These are phyloP conservation scores for Clonostachys chloroleuca DNA, from an alignment of 2,329 filamentous ascomycete genomes.

Conservation along the genomic window DNA sequence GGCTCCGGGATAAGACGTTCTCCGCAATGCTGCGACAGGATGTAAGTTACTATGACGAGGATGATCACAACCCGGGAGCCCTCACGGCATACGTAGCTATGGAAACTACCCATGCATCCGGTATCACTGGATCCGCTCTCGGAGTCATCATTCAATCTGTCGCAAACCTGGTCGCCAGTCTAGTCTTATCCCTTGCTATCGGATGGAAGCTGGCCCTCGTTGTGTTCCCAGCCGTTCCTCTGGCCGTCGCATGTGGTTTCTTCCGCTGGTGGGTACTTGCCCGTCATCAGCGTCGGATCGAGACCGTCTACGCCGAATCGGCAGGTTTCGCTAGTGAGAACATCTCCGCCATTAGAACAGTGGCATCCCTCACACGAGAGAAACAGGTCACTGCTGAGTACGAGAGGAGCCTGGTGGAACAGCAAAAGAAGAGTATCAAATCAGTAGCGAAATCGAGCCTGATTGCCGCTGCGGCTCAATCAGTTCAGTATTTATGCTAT, in stretches of 20 bases:
- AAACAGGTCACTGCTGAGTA: constrained; percentile 73
- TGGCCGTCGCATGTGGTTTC: constrained; percentile 76
- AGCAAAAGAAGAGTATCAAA: constrained; percentile 63
- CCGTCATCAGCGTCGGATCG: constrained; percentile 73
- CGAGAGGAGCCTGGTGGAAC: constrained; percentile 57
- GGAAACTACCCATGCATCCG: constrained; percentile 83
- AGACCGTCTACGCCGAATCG: constrained; percentile 73
- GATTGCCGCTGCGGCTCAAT: constrained; percentile 83
- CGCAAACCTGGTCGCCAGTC: constrained; percentile 74
- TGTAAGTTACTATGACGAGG: constrained; percentile 84
- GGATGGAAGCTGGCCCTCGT: constrained; percentile 88
- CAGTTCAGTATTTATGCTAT: constrained; percentile 75
- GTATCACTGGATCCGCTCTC: constrained; percentile 81
- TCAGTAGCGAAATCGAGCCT: constrained; percentile 73
- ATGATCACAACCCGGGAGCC: constrained; percentile 84
- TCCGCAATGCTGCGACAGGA: constrained; percentile 87
- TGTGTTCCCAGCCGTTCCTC: constrained; percentile 72
- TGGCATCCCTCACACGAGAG: constrained; percentile 86
- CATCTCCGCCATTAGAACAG: constrained; percentile 88
- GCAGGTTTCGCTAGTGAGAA: constrained; percentile 90
- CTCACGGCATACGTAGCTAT: constrained; percentile 86
- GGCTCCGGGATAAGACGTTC: constrained; percentile 80
- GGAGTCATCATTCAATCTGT: constrained; percentile 78
- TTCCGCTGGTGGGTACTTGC: constrained; percentile 82
- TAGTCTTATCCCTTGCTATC: constrained; percentile 65